A percentile compares a stretch with the other conserved stretches of the same genome.
These are phyloP conservation scores for Nicotiana noctiflora DNA, from an alignment of 257 asterid genomes.

Conservation along the genomic window DNA sequence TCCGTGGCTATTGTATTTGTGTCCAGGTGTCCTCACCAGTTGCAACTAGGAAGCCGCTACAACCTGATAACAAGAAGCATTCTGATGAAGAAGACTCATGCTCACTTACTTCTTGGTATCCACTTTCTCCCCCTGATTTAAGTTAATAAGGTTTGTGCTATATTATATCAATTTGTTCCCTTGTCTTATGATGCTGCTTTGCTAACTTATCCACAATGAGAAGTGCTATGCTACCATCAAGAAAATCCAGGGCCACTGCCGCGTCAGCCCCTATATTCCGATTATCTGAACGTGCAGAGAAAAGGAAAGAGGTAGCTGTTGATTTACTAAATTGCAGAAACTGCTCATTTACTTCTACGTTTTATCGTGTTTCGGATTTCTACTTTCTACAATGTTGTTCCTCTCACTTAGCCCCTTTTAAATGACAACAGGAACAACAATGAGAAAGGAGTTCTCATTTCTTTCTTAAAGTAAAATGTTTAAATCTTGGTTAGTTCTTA, in stretches of 20 bases:
- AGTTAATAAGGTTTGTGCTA: slow-evolving; percentile 6
- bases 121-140: slow-evolving; percentile 20
- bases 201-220: slow-evolving; percentile 22
- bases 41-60: slow-evolving; percentile 53
- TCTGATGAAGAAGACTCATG: slow-evolving; percentile 63
- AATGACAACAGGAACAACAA: background rate
- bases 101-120: slow-evolving; percentile 63
- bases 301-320: slow-evolving; percentile 67
- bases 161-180: slow-evolving; percentile 13
- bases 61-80: slow-evolving; percentile 60
- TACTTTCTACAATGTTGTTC: background rate
- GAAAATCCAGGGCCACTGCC: slow-evolving; percentile 48
- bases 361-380: background rate
- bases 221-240: slow-evolving; percentile 39
- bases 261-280: slow-evolving; percentile 61
- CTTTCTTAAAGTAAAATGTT: background rate
- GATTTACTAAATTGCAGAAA: background rate
- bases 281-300: slow-evolving; percentile 74
- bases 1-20: slow-evolving; percentile 4
- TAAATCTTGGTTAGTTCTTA: background rate
- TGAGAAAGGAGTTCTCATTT: background rate
- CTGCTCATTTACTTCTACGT: background rate
- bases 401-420: background rate
- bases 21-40: slow-evolving; percentile 44
- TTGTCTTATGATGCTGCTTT: slow-evolving; percentile 6